These are phyloP conservation scores for Immersiella caudata DNA, from an alignment of 495 filamentous ascomycete genomes.

Conservation along the genomic window DNA sequence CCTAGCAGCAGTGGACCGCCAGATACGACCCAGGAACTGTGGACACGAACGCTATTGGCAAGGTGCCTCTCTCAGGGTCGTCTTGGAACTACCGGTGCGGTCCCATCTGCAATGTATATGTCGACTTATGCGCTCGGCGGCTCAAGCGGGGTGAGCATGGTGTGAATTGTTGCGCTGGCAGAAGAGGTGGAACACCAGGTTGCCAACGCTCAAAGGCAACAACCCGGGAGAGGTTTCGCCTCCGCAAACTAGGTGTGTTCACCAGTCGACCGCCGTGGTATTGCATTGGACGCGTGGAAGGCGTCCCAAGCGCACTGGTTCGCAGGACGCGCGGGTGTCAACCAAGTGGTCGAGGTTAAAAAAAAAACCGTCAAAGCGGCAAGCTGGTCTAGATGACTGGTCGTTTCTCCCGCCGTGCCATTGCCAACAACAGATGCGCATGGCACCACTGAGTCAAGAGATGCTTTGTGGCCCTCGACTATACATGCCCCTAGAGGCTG, in stretches of 20 bases:
- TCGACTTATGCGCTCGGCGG: constrained; percentile 24
- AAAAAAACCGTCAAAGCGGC: constrained; percentile 35
- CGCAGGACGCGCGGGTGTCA: constrained; percentile 23
- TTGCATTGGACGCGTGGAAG: constrained; percentile 31
- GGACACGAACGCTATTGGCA: constrained; percentile 5
- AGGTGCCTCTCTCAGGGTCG: neutral
- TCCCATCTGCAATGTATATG: constrained; percentile 20
- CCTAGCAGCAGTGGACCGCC: neutral
- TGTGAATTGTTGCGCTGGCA: constrained; percentile 10
- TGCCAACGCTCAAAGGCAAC: neutral
- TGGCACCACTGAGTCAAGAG: neutral
- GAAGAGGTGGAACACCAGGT: neutral
- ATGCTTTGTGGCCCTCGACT: neutral
- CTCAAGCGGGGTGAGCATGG: constrained; percentile 20
- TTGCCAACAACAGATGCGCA: neutral
- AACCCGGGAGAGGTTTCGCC: constrained; percentile 9
- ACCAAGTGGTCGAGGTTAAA: constrained; percentile 26
- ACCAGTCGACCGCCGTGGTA: constrained; percentile 26
- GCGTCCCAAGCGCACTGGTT: constrained; percentile 26
- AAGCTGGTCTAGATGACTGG: constrained; percentile 5
- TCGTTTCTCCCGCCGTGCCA: constrained; percentile 4
- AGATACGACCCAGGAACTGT: neutral
- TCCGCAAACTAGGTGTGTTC: constrained; percentile 21
- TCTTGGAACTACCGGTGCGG: constrained; percentile 25
- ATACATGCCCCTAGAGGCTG: constrained; percentile 31